These are phyloP conservation scores for Cladosporium halotolerans DNA, from an alignment of 2,329 filamentous ascomycete genomes.

Conservation along the genomic window DNA sequence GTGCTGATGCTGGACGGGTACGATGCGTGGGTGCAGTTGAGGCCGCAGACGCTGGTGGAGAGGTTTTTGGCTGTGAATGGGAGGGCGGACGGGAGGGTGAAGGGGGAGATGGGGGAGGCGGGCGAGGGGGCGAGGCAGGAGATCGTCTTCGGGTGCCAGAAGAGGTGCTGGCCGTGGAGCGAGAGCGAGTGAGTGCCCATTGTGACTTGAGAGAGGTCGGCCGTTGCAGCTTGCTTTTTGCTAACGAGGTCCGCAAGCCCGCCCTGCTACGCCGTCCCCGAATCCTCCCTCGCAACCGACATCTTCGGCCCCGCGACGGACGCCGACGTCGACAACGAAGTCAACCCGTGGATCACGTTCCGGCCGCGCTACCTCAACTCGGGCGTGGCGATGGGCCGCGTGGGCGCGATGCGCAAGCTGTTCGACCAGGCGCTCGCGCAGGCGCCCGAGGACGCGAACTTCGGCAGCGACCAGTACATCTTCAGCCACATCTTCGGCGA, in stretches of 20 bases:
- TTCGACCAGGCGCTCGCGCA: conserved; percentile 29
- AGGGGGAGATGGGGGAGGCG: conserved; percentile 5
- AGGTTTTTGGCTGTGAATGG: conserved; percentile 51
- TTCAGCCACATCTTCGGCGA: conserved; percentile 27
- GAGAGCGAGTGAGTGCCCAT: conserved; percentile 27
- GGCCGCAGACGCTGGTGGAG: conserved; percentile 55
- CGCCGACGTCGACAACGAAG: conserved; percentile 37
- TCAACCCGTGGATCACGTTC: conserved; percentile 31
- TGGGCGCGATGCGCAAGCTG: conserved; percentile 24
- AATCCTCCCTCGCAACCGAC: conserved; percentile 45
- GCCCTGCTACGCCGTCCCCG: conserved; percentile 49
- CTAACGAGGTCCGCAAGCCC: conserved; percentile 16
- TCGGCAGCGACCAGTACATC: conserved; percentile 33
- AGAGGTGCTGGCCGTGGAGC: conserved; percentile 44
- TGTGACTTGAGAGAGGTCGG: background rate
- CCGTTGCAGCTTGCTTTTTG: background rate
- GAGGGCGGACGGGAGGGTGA: conserved; percentile 41
- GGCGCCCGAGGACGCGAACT: conserved; percentile 19
- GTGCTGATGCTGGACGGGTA: conserved; percentile 24
- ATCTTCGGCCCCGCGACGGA: conserved; percentile 44
- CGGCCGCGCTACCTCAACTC: conserved; percentile 38
- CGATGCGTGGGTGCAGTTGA: conserved; percentile 59
- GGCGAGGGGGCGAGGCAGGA: conserved; percentile 32
- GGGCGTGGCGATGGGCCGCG: conserved; percentile 20
- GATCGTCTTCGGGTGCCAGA: conserved; percentile 51